Percentiles rank a stretch among this genome's conserved stretches.
Evolutionary conservation across 768 basidiomycete genomes (phyloP).

Genomic region (Asterophora parasitica): DNA sequence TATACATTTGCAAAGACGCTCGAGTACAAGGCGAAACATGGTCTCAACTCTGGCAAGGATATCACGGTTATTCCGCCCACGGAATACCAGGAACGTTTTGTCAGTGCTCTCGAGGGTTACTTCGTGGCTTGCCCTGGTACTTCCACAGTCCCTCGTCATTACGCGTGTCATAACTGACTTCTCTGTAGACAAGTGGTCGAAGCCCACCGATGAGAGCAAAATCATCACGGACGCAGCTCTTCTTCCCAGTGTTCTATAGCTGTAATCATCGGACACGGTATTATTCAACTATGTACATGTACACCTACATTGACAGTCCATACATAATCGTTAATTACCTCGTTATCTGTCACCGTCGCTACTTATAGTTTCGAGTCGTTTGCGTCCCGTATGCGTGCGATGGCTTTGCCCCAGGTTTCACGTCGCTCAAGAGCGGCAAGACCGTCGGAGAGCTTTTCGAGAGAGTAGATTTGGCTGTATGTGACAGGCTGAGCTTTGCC

Average conservation of each 20-base stretch:
- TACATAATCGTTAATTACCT: neutral
- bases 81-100: constrained; percentile 77
- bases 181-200: constrained; percentile 44
- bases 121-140: constrained; percentile 73
- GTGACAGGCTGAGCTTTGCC: constrained; percentile 63
- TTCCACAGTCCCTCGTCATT: neutral
- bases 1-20: constrained; percentile 84
- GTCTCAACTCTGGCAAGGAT: constrained; percentile 63
- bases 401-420: constrained; percentile 90
- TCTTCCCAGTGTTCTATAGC: constrained; percentile 41
- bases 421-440: constrained; percentile 72
- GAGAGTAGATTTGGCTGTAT: constrained; percentile 63
- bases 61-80: constrained; percentile 77
- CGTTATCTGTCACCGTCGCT: neutral
- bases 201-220: constrained; percentile 35
- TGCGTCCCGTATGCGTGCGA: constrained; percentile 51
- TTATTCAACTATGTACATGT: neutral
- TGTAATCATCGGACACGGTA: neutral
- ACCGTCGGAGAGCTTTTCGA: constrained; percentile 65
- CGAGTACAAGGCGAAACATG: constrained; percentile 83
- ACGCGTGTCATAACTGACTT: neutral
- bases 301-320: neutral
- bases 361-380: constrained; percentile 14
- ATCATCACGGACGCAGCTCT: constrained; percentile 32
- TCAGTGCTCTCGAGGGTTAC: constrained; percentile 66